phyloP scores from a whole-genome alignment of 306 rosid species.

The Cucurbita moschata region DNA sequence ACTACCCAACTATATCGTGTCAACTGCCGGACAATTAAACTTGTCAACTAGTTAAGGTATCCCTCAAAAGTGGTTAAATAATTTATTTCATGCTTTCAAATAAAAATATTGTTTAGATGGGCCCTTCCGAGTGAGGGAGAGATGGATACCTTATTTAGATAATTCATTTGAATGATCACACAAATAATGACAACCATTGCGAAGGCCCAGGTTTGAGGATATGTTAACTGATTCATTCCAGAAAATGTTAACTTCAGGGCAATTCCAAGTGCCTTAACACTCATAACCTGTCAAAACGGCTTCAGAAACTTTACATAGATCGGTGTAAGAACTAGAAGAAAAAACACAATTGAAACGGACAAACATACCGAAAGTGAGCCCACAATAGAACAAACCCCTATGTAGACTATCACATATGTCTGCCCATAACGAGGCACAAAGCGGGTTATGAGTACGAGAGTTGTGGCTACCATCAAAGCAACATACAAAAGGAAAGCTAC shows the following conservation, averaged over 20 bases:
- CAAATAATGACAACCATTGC: background rate
- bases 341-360: background rate
- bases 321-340: background rate
- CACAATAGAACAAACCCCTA: conserved; percentile 9
- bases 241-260: conserved; percentile 10
- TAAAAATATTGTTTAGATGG: background rate
- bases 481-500: conserved; percentile 9
- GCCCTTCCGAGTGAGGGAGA: background rate
- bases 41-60: background rate
- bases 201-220: conserved; percentile 12
- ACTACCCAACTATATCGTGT: background rate
- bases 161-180: conserved; percentile 8
- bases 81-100: background rate
- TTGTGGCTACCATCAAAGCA: background rate
- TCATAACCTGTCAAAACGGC: conserved; percentile 7
- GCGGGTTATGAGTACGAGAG: conserved; percentile 2
- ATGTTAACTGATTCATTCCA: conserved; percentile 7
- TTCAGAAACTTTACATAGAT: background rate
- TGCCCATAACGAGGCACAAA: conserved; percentile 6
- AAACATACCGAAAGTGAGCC: conserved; percentile 10
- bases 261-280: conserved; percentile 10
- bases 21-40: background rate
- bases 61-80: background rate
- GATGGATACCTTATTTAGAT: background rate
- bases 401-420: conserved; percentile 8